Evolutionary conservation across 2,329 filamentous ascomycete genomes (phyloP).

Genomic region (Penicillium corylophilum): DNA sequence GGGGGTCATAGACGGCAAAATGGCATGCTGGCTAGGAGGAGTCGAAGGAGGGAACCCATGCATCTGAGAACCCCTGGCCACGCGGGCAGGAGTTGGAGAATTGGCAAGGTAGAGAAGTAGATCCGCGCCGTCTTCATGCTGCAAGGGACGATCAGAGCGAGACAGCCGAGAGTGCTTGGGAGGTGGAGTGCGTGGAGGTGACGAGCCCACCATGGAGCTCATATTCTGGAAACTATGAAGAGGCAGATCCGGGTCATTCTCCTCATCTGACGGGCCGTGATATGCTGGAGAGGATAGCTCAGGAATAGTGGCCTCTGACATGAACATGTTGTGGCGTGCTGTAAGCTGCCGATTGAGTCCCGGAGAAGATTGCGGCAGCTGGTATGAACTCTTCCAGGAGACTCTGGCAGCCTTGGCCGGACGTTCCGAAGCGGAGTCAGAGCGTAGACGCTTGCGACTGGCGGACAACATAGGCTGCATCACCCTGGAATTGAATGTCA

Average conservation of each 20-base stretch:
- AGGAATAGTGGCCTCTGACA: slow-evolving; percentile 68
- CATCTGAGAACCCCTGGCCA: slow-evolving; percentile 45
- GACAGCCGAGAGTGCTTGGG: slow-evolving; percentile 55
- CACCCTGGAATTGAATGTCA: slow-evolving; percentile 43
- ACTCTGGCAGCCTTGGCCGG: slow-evolving; percentile 60
- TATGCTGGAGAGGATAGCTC: slow-evolving; percentile 56
- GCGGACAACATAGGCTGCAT: slow-evolving; percentile 49
- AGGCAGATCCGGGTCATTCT: slow-evolving; percentile 80
- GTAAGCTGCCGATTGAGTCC: slow-evolving; percentile 73
- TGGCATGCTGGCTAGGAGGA: slow-evolving; percentile 65
- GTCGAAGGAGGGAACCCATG: slow-evolving; percentile 66
- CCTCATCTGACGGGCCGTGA: slow-evolving; percentile 58
- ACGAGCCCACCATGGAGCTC: slow-evolving; percentile 64
- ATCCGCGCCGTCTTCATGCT: slow-evolving; percentile 77
- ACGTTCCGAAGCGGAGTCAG: slow-evolving; percentile 56
- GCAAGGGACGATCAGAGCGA: slow-evolving; percentile 51
- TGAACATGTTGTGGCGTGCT: slow-evolving; percentile 76
- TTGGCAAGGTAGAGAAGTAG: slow-evolving; percentile 81
- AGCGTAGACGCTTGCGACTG: slow-evolving; percentile 68
- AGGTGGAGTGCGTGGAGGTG: slow-evolving; percentile 80
- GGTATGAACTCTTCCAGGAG: slow-evolving; percentile 75
- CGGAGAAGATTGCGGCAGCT: slow-evolving; percentile 81
- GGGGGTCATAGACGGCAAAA: slow-evolving; percentile 51
- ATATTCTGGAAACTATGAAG: slow-evolving; percentile 44
- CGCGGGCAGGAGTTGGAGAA: slow-evolving; percentile 80